These are phyloP conservation scores for Wickerhamomyces sp. DNA, from an alignment of 1,139 yeast species.

Conservation along the genomic window DNA sequence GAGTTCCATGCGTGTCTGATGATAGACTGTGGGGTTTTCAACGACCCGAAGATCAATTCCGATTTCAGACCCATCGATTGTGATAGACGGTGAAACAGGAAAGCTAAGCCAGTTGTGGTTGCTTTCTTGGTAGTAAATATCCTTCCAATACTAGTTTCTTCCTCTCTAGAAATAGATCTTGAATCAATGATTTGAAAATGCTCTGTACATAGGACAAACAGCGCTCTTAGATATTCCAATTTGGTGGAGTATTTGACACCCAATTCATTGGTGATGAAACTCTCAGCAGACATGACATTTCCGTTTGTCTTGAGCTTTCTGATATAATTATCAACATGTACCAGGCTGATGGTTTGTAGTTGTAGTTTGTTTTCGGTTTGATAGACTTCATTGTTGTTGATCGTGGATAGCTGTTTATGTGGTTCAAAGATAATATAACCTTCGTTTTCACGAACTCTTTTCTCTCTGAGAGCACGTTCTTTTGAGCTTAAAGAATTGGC, in stretches of 20 bases:
- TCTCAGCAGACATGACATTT: conserved; percentile 36
- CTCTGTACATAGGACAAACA: conserved; percentile 55
- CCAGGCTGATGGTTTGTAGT: conserved; percentile 26
- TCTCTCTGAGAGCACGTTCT: conserved; percentile 67
- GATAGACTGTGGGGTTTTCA: conserved; percentile 71
- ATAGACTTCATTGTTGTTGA: conserved; percentile 38
- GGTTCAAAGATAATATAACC: conserved; percentile 30
- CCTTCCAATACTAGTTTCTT: conserved; percentile 25
- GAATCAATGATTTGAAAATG: conserved; percentile 37
- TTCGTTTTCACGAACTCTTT: conserved; percentile 59
- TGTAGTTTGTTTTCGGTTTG: conserved; percentile 26
- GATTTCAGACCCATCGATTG: conserved; percentile 66
- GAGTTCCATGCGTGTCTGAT: conserved; percentile 90
- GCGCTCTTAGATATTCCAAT: conserved; percentile 54
- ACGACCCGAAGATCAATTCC: conserved; percentile 75
- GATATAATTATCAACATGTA: conserved; percentile 27
- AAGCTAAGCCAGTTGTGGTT: conserved; percentile 71
- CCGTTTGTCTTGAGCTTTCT: conserved; percentile 19
- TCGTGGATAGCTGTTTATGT: conserved; percentile 24
- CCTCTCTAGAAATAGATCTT: conserved; percentile 21
- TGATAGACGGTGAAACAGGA: conserved; percentile 69
- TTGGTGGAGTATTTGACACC: conserved; percentile 38
- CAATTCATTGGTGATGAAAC: conserved; percentile 41
- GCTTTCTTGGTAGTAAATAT: conserved; percentile 38
- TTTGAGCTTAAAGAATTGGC: conserved; percentile 66